Evolutionary conservation across 805 yeast species (phyloP).

Genomic region (Martiniozyma abietophila): DNA sequence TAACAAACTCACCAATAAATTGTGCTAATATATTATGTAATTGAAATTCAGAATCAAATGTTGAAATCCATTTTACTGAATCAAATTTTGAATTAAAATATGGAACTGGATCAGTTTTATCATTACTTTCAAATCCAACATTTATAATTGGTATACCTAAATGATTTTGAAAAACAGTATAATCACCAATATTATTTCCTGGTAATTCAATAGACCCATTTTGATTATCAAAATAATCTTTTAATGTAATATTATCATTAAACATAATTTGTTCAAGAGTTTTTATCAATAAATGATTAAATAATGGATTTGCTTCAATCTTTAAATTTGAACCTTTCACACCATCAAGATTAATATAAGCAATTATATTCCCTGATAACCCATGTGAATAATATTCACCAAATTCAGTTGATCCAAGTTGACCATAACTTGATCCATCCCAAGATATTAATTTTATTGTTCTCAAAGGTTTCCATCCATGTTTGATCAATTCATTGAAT

Average conservation of each 20-base stretch:
- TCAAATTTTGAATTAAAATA: constrained; percentile 54
- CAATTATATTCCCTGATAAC: constrained; percentile 35
- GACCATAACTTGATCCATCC: constrained; percentile 41
- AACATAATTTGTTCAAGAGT: constrained; percentile 40
- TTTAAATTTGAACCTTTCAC: constrained; percentile 42
- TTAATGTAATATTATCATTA: constrained; percentile 31
- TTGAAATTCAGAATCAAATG: constrained; percentile 36
- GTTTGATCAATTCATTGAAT: constrained; percentile 31
- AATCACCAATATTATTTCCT: constrained; percentile 43
- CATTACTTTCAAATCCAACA: constrained; percentile 32
- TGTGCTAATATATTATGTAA: constrained; percentile 51
- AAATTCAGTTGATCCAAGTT: constrained; percentile 46
- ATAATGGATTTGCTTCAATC: constrained; percentile 48
- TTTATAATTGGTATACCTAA: constrained; percentile 58
- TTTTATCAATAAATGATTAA: constrained; percentile 35
- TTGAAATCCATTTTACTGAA: constrained; percentile 45
- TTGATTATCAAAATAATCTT: constrained; percentile 36
- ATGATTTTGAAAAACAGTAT: constrained; percentile 52
- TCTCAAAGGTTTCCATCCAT: constrained; percentile 38
- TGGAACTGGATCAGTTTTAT: constrained; percentile 38
- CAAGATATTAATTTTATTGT: constrained; percentile 32
- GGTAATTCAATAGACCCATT: constrained; percentile 32
- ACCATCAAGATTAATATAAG: constrained; percentile 45
- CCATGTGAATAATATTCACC: constrained; percentile 39
- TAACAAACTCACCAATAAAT: constrained; percentile 45